Evolutionary conservation across 257 asterid genomes (phyloP), one percentile per base, ranked within the genome.

Genomic region (Eucommia ulmoides): DNA sequence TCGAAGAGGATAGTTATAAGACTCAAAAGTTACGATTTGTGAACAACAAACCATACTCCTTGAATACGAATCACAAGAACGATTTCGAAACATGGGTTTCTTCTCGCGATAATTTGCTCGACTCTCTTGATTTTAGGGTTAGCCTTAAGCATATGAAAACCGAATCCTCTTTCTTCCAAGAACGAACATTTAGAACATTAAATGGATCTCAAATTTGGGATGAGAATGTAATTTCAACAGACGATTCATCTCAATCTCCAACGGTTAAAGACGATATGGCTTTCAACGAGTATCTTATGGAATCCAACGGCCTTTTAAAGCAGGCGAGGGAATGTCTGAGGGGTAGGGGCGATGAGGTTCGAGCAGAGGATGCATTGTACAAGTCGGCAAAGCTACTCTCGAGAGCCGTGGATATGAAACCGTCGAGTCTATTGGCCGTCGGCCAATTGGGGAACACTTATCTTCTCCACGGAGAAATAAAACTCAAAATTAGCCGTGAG

Each of bases 381-480:
- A 69, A 71, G 62, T 80, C 95, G 47, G 81, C 82, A 33, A 22
- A 50, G 18, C 66, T 88, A 51, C 89, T 84, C 57, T 68, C 78
- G 49, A 74, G 75, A 61, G 97, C 97, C 55, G 65, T 75, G 58
- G 76, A 76, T 29, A 66, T 79, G 61, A 82, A 91, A 66, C 95
- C 97, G 8, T 75, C 74, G 95, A 88, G 97, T 68, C 80, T 82
- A 69, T 59, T 81, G 68, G 97, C 95, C 7, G 93, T 76, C 41
- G 95, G 89, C 15, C 94, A 77, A 60, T 61, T 88, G 64, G 97
- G 97, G 24, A 84, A 84, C 63, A 76, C 94, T 0, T 84, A 88
- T 68, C 94, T 88, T 56, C 83, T 88, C 60, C 97, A 84, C 8
- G 95, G 97, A 70, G 94, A 88, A 69, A 59, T 82, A 24, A 88